Conservation (phyloP, 1,284 basidiomycete genomes). For the Neonothopanus nambi region DNA sequence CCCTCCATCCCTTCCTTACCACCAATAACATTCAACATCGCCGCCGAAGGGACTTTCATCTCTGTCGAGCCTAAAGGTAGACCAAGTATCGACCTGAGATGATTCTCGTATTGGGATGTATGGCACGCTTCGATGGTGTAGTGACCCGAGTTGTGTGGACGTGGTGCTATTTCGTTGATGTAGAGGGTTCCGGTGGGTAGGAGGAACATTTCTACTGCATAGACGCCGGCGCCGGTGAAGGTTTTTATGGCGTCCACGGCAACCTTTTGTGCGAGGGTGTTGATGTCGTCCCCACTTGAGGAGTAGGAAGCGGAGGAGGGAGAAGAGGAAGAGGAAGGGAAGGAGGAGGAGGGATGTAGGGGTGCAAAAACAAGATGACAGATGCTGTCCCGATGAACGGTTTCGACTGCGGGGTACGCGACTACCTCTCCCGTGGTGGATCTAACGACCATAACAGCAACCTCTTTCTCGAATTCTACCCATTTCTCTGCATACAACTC, state of each 20-base stretch:
- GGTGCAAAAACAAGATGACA: slow-evolving; percentile 94
- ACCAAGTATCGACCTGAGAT: slow-evolving; percentile 92
- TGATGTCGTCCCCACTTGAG: too few species aligned
- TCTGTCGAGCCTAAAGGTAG: slow-evolving; percentile 89
- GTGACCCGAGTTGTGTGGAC: slow-evolving; percentile 98
- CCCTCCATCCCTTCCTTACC: slow-evolving; percentile 66
- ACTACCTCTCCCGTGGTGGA: slow-evolving; percentile 72
- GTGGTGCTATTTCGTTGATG: slow-evolving; percentile 98
- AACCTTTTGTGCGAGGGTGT: slow-evolving; percentile 62
- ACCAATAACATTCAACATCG: slow-evolving; percentile 96
- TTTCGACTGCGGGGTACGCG: slow-evolving; percentile 94
- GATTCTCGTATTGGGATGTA: slow-evolving; percentile 97
- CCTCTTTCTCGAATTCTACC: slow-evolving; percentile 88
- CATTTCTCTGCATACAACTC: slow-evolving; percentile 93
- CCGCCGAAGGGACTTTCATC: slow-evolving; percentile 85
- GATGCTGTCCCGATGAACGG: slow-evolving; percentile 92
- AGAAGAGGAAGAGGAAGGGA: too few species aligned
- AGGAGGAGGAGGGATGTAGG: too few species aligned
- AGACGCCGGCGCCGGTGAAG: slow-evolving; percentile 90
- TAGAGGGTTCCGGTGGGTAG: slow-evolving; percentile 84
- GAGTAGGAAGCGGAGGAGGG: too few species aligned
- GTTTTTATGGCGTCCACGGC: slow-evolving; percentile 85
- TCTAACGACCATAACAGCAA: slow-evolving; percentile 97
- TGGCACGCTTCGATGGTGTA: slow-evolving; percentile 99
- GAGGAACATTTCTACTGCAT: slow-evolving; percentile 98